Percentiles rank a stretch among this genome's conserved stretches.
Conservation (phyloP, 257 asterid genomes). For the Jacaranda copaia region DNA sequence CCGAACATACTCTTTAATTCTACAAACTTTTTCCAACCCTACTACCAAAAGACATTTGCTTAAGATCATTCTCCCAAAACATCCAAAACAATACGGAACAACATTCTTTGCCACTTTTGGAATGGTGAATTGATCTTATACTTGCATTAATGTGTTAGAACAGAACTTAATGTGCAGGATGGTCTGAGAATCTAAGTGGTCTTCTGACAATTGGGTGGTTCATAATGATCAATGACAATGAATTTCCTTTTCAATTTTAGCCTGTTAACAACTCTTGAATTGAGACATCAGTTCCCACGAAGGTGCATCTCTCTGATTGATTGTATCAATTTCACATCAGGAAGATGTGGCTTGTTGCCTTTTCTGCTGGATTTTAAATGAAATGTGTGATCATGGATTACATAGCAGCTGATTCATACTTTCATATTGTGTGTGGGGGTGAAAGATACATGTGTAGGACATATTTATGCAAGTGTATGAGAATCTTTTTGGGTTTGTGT, state of each 20-base stretch:
- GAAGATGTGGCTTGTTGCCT: not conserved
- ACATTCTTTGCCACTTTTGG: not conserved
- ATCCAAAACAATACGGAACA: no score
- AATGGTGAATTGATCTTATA: slow-evolving; percentile 14
- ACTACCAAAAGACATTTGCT: no score
- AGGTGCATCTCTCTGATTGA: slow-evolving; percentile 21
- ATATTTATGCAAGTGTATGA: slow-evolving; percentile 22
- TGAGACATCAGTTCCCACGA: not conserved
- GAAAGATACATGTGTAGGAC: slow-evolving; percentile 15
- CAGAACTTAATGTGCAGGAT: slow-evolving; percentile 1
- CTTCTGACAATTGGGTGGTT: not conserved
- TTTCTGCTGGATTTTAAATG: slow-evolving; percentile 1
- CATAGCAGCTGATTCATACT: slow-evolving; percentile 9
- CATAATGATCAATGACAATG: not conserved
- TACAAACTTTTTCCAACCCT: no score
- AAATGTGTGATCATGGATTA: slow-evolving; percentile 5
- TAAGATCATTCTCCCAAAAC: no score
- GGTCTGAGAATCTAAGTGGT: slow-evolving; percentile 6
- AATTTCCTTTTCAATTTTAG: not conserved
- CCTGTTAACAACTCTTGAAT: not conserved
- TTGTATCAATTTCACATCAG: not conserved
- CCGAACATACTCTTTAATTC: no score
- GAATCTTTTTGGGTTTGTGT: slow-evolving; percentile 2
- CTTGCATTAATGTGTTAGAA: slow-evolving; percentile 5
- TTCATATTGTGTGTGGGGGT: not conserved